These are phyloP conservation scores for Marasmius oreades DNA, from an alignment of 1,284 basidiomycete species.

Conservation along the genomic window DNA sequence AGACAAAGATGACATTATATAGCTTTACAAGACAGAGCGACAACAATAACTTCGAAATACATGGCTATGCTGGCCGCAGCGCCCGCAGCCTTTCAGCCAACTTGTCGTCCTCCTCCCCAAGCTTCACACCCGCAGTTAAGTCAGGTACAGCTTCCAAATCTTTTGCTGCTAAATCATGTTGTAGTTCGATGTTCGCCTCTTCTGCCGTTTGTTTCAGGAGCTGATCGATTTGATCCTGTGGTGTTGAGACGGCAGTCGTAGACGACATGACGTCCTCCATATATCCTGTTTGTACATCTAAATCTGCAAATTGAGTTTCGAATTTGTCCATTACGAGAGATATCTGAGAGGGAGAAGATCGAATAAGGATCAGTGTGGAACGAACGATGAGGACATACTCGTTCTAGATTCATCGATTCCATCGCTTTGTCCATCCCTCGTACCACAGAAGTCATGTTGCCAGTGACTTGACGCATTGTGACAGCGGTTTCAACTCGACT, in stretches of 20 bases:
- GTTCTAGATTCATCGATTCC: conserved; percentile 98
- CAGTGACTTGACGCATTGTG: conserved; percentile 93
- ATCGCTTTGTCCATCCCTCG: conserved; percentile 99
- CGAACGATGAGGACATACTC: conserved; percentile 48
- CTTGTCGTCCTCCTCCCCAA: conserved; percentile 76
- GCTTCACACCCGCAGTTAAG: conserved; percentile 49
- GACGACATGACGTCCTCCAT: conserved; percentile 98
- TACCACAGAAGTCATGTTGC: conserved; percentile 95
- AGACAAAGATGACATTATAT: conserved; percentile 6
- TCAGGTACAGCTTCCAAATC: conserved; percentile 56
- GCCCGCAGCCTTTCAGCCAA: conserved; percentile 81
- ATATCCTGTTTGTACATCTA: conserved; percentile 97
- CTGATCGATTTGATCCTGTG: conserved; percentile 95
- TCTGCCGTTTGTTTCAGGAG: conserved; percentile 95
- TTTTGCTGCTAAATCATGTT: conserved; percentile 82
- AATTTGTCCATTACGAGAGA: conserved; percentile 99
- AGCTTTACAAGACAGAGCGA: conserved; percentile 1
- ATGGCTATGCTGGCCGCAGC: conserved; percentile 66
- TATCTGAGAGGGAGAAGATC: conserved; percentile 57
- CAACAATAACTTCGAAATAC: neutral
- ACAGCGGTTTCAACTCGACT: conserved; percentile 99
- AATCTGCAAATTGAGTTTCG: conserved; percentile 92
- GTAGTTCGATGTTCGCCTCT: conserved; percentile 94
- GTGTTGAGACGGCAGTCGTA: conserved; percentile 90
- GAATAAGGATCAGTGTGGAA: conserved; percentile 2